Evolutionary conservation across 805 yeast species (phyloP).

Genomic region (Geotrichum ghanense): DNA sequence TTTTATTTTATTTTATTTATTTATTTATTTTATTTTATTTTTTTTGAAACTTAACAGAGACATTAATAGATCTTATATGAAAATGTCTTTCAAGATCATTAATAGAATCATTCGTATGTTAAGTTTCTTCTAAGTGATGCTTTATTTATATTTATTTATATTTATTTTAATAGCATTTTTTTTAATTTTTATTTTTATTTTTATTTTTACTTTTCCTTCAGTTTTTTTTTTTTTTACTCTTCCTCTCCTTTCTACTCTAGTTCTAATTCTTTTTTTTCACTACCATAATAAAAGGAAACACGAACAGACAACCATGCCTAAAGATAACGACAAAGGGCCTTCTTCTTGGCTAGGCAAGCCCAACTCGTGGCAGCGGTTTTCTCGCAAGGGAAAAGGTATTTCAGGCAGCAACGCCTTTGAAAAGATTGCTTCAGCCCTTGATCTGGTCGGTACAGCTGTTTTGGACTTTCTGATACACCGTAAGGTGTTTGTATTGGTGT

Average conservation of each 20-base stretch:
- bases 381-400: neutral
- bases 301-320: neutral
- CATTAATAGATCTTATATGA: too few relatives aligned
- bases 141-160: too few relatives aligned
- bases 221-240: neutral
- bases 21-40: too few relatives aligned
- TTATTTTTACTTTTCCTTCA: neutral
- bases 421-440: neutral
- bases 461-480: constrained; percentile 8
- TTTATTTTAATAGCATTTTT: too few relatives aligned
- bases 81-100: too few relatives aligned
- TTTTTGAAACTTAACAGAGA: too few relatives aligned
- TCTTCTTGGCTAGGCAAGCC: neutral
- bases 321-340: neutral
- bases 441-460: neutral
- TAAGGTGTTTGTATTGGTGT: constrained; percentile 19
- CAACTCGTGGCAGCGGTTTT: neutral
- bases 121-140: too few relatives aligned
- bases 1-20: too few relatives aligned
- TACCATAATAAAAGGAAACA: too few relatives aligned
- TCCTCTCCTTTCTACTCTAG: neutral
- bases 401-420: neutral
- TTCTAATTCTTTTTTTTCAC: neutral
- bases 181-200: too few relatives aligned
- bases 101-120: too few relatives aligned